A percentile compares a stretch with the other conserved stretches of the same genome.
These are phyloP conservation scores for Rutstroemia sp. DNA, from an alignment of 2,329 filamentous ascomycete genomes.

Conservation along the genomic window DNA sequence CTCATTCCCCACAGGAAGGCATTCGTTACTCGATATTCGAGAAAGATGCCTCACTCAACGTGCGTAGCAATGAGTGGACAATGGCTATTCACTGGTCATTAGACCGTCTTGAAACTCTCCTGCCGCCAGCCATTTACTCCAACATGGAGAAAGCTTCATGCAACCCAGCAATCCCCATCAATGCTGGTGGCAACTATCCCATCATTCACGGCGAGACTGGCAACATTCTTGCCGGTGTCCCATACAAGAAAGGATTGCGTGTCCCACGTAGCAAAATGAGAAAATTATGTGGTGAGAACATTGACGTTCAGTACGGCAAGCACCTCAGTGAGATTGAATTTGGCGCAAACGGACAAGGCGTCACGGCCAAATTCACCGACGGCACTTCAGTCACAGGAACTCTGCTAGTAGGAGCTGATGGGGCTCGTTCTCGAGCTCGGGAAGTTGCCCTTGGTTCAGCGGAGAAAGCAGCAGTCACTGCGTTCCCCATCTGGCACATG, in stretches of 20 bases:
- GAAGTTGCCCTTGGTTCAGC: neutral
- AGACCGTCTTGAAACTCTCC: constrained; percentile 21
- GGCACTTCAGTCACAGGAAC: constrained; percentile 27
- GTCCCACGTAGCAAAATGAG: neutral
- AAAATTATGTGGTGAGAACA: neutral
- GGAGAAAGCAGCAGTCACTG: neutral
- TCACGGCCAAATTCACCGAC: constrained; percentile 38
- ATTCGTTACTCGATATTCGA: constrained; percentile 29
- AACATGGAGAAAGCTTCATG: constrained; percentile 18
- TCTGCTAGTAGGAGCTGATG: neutral
- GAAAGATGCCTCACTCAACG: constrained; percentile 22
- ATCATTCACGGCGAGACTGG: constrained; percentile 20
- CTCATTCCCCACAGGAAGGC: constrained; percentile 12
- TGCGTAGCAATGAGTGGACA: constrained; percentile 29
- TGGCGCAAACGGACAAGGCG: neutral
- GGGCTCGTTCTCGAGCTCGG: neutral
- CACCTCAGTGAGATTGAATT: neutral
- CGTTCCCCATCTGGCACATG: neutral
- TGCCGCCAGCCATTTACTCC: constrained; percentile 25
- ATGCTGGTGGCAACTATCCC: constrained; percentile 14
- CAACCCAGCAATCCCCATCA: constrained; percentile 22
- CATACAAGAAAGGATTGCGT: neutral
- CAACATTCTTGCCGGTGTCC: constrained; percentile 25
- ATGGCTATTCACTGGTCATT: constrained; percentile 31
- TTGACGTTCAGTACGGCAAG: neutral